phyloP scores from a whole-genome alignment of 192 early-diverging fungal genomes.

The Coemansia sp. region DNA sequence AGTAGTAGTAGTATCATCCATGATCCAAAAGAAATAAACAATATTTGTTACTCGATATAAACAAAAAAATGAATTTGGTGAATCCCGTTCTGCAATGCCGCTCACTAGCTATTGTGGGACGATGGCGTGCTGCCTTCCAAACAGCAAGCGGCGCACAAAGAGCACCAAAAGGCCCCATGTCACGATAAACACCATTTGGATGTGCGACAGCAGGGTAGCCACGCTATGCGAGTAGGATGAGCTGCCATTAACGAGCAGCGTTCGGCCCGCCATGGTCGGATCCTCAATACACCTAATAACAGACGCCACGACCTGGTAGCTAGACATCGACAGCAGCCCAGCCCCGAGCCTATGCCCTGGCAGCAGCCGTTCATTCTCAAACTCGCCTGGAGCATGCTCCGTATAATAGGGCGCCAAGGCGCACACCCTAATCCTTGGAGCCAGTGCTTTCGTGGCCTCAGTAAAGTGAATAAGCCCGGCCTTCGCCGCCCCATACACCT shows the following conservation, averaged over 20 bases:
- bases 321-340: slow-evolving; percentile 28
- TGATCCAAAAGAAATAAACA: neutral
- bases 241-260: slow-evolving; percentile 37
- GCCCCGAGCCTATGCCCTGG: slow-evolving; percentile 32
- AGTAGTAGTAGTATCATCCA: neutral
- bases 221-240: slow-evolving; percentile 23
- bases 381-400: neutral
- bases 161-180: slow-evolving; percentile 25
- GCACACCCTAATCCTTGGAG: slow-evolving; percentile 20
- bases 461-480: slow-evolving; percentile 41
- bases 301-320: slow-evolving; percentile 32
- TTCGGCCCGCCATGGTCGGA: slow-evolving; percentile 22
- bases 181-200: slow-evolving; percentile 39
- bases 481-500: slow-evolving; percentile 32
- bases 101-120: neutral
- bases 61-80: no score
- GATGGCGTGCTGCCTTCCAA: neutral
- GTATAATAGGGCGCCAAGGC: slow-evolving; percentile 35
- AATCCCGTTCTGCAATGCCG: neutral
- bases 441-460: slow-evolving; percentile 16
- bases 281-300: slow-evolving; percentile 43
- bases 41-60: neutral
- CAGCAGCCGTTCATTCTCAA: slow-evolving; percentile 20
- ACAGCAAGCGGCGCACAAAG: slow-evolving; percentile 11
- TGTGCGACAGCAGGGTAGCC: slow-evolving; percentile 16